Evolutionary conservation across 208 protist genomes (phyloP).

Genomic region (Leishmania guyanensis): DNA sequence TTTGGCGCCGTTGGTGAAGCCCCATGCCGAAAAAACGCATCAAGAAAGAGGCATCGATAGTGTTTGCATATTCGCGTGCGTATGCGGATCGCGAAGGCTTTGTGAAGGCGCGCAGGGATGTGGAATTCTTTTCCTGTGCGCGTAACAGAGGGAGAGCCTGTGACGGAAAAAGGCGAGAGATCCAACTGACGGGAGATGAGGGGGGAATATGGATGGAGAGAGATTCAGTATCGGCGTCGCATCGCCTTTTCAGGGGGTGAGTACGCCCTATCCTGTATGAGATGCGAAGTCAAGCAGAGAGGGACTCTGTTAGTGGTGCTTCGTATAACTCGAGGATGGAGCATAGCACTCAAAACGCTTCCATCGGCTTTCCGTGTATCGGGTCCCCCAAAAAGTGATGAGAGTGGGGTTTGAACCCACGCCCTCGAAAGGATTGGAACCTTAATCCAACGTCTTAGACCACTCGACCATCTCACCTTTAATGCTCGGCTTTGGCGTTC

Average conservation of each 20-base stretch:
- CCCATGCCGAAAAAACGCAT: not conserved
- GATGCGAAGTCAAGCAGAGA: not conserved
- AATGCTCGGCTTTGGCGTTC: rapidly evolving
- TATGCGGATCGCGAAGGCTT: not conserved
- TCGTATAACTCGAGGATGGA: not conserved
- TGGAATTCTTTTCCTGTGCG: not conserved
- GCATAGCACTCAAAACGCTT: not conserved
- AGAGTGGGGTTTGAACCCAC: conserved; percentile 61
- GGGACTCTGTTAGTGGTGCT: not conserved
- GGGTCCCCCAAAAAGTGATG: conserved; percentile 26
- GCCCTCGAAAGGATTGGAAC: conserved; percentile 61
- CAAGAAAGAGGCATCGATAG: not conserved
- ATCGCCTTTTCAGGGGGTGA: not conserved
- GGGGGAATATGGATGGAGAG: not conserved
- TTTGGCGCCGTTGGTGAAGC: not conserved
- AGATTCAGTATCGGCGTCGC: not conserved
- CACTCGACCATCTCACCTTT: conserved; percentile 60
- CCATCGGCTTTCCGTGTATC: not conserved
- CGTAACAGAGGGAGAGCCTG: not conserved
- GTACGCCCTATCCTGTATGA: not conserved
- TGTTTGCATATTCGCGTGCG: not conserved
- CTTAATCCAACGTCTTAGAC: conserved; percentile 63
- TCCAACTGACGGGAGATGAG: not conserved
- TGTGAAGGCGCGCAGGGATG: not conserved
- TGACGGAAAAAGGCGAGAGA: not conserved